phyloP scores from a whole-genome alignment of 78 protist genomes.

The Anaeramoeba flamelloides region DNA sequence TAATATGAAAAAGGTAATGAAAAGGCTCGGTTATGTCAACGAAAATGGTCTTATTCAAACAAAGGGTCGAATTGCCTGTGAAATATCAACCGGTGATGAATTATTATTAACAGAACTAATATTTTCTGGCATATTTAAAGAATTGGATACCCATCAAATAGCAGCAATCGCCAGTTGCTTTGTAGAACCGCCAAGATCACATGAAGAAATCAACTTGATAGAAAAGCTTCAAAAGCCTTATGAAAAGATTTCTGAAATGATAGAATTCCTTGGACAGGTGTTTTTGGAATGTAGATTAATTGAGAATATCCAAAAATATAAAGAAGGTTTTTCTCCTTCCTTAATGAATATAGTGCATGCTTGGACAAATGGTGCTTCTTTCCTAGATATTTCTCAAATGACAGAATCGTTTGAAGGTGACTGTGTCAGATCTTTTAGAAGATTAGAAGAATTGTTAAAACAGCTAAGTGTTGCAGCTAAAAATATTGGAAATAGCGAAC shows the following conservation, averaged over 20 bases:
- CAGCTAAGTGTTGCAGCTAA: slow-evolving; percentile 71
- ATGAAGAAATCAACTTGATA: slow-evolving; percentile 1
- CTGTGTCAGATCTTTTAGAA: slow-evolving; percentile 46
- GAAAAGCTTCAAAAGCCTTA: slow-evolving; percentile 3
- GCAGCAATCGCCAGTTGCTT: slow-evolving; percentile 13
- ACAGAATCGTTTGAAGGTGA: slow-evolving; percentile 82
- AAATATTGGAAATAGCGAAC: slow-evolving; percentile 9
- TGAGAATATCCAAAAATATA: slow-evolving; percentile 44
- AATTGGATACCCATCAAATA: slow-evolving; percentile 43
- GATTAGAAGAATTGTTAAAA: slow-evolving; percentile 71
- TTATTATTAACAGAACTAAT: slow-evolving; percentile 71
- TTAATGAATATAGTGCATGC: slow-evolving; percentile 43
- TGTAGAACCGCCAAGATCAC: slow-evolving; percentile 4
- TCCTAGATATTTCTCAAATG: slow-evolving; percentile 54
- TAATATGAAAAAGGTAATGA: not conserved
- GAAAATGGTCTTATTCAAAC: slow-evolving; percentile 41
- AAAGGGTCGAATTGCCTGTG: slow-evolving; percentile 87
- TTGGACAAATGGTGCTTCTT: slow-evolving; percentile 61
- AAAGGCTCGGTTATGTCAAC: slow-evolving; percentile 43
- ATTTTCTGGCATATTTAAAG: slow-evolving; percentile 68
- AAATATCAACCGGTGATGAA: slow-evolving; percentile 79
- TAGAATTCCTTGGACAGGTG: slow-evolving; percentile 16
- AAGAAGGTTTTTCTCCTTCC: slow-evolving; percentile 38
- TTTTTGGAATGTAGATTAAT: slow-evolving; percentile 47
- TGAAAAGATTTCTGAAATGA: not conserved